Evolutionary conservation across 176 grass and related monocot species (phyloP), one percentile per base, ranked within the genome.

Genomic region (Zoysia pacifica): DNA sequence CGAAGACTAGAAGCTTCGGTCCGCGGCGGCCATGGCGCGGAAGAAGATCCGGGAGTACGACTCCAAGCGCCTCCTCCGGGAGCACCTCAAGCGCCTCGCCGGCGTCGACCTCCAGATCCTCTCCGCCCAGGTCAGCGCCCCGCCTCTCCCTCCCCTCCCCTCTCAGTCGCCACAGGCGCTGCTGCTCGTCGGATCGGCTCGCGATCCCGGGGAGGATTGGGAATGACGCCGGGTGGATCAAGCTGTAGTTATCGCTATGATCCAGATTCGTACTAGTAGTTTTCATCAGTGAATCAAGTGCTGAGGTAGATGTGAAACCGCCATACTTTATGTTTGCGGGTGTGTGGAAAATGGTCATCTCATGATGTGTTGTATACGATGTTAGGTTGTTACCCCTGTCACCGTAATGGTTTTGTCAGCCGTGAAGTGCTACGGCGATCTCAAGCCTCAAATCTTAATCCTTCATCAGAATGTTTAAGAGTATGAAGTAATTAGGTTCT

Each of bases 41-140:
- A 97, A 97, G 91, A 97, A 97, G 91, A 97, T 97, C 85, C 73
- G 91, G 68, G 94, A 97, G 89, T 97, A 94, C 91, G 94, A 97
- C 73, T 97, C 94, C 35, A 97, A 97, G 87, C 90, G 90, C 65
- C 79, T 94, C 65, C 95, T 98, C 70, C 80, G 86, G 86, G 87
- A 94, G 83, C 92, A 94, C 84, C 92, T 98, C 70, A 93, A 94
- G 86, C 86, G 88, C 86, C 86, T 98, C 81, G 87, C 86, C 20
- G 84, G 46, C 20, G 91, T 97, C 88, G 92, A 94, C 78, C 92
- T 98, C 58, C 81, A 89, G 60, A 87, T 98, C 90, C 86, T 88
- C 79, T 98, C 92, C 15, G 92, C 90, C 2, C 92, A 94, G 91
- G 94, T 89, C 28, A 62, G 39, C 18, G 7, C 7, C 16, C 58